These are phyloP conservation scores for Psidium friedrichsthalianum DNA, from an alignment of 345 rosid genomes.

Conservation along the genomic window DNA sequence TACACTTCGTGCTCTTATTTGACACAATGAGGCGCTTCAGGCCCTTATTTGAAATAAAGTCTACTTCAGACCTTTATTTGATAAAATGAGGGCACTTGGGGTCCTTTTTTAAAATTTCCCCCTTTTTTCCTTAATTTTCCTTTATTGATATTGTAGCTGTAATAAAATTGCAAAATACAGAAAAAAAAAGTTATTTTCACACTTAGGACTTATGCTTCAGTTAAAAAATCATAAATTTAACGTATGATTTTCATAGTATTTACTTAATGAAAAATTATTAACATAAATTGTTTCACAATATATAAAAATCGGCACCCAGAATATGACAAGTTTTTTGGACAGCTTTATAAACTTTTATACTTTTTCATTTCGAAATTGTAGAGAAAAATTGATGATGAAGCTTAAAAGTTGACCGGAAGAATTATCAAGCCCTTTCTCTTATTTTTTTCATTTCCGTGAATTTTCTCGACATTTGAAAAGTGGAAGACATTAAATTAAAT, in stretches of 20 bases:
- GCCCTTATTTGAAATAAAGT: no score
- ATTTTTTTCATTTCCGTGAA: not conserved
- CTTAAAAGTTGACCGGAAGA: rapidly evolving
- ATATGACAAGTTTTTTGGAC: not conserved
- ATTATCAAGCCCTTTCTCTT: rapidly evolving
- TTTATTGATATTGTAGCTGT: not conserved
- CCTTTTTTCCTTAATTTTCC: no score
- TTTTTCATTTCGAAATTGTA: rapidly evolving
- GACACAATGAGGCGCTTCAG: no score
- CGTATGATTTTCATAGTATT: not conserved
- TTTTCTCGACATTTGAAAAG: not conserved
- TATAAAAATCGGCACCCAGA: rapidly evolving
- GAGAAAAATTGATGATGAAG: not conserved
- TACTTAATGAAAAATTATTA: not conserved
- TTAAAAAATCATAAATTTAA: not conserved
- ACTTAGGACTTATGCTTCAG: not conserved
- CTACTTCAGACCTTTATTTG: no score
- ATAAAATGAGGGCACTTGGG: no score
- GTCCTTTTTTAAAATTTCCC: no score
- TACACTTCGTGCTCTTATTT: no score
- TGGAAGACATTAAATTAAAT: not conserved
- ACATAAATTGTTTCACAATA: not conserved
- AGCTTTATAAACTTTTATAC: rapidly evolving
- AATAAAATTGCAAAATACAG: not conserved
- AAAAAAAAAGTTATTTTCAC: not conserved